Conservation (phyloP, 2,329 filamentous ascomycete genomes). For the Pseudocercospora crystallina region DNA sequence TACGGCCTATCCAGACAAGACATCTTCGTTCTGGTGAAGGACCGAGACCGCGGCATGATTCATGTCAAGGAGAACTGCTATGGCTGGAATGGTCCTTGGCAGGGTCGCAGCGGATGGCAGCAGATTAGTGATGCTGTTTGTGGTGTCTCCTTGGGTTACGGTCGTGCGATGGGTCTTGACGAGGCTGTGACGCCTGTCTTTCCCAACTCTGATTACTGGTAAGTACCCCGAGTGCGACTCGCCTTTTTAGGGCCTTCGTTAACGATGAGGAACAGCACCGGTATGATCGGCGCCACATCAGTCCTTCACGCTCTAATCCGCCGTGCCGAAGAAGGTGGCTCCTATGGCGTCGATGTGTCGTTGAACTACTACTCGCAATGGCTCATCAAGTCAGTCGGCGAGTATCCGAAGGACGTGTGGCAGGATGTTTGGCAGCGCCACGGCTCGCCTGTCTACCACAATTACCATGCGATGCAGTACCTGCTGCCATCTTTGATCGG, state of each 20-base stretch:
- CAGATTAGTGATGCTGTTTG: constrained; percentile 50
- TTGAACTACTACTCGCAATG: constrained; percentile 33
- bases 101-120: constrained; percentile 53
- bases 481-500: constrained; percentile 42
- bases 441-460: constrained; percentile 50
- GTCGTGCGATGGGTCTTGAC: constrained; percentile 17
- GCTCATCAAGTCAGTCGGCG: constrained; percentile 28
- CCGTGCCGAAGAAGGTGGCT: constrained; percentile 27
- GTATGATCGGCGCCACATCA: constrained; percentile 22
- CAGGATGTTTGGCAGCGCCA: constrained; percentile 49
- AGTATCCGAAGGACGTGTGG: constrained; percentile 43
- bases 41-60: constrained; percentile 46
- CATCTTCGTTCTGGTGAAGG: constrained; percentile 43
- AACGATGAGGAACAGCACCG: constrained; percentile 19
- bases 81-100: constrained; percentile 52
- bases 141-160: constrained; percentile 18
- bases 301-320: constrained; percentile 27
- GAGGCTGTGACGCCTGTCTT: constrained; percentile 28
- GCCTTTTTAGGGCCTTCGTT: not conserved
- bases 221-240: not conserved
- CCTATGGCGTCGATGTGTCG: constrained; percentile 23
- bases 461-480: constrained; percentile 52
- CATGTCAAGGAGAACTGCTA: constrained; percentile 56
- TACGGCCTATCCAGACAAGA: constrained; percentile 46
- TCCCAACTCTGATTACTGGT: constrained; percentile 27